phyloP scores from a whole-genome alignment of 768 basidiomycete genomes.

The Strobilomyces echinocephalus region DNA sequence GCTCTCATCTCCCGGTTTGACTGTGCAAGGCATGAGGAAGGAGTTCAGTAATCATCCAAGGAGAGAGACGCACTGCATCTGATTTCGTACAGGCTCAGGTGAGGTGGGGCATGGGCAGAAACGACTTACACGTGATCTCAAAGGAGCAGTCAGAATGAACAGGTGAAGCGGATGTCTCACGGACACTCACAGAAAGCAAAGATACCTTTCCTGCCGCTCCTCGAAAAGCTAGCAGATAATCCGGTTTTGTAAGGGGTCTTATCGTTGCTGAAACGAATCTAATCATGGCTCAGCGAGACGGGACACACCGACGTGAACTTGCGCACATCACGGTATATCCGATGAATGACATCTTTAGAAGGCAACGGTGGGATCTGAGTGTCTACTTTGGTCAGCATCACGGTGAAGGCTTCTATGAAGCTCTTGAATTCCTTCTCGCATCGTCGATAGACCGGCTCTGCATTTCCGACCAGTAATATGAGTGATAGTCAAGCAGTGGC shows the following conservation, averaged over 20 bases:
- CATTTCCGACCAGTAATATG: not conserved
- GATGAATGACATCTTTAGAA: conserved; percentile 84
- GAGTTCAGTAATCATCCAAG: not conserved
- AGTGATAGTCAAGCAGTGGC: not conserved
- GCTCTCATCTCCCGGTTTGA: conserved; percentile 62
- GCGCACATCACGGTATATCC: conserved; percentile 85
- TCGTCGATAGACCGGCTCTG: conserved; percentile 33
- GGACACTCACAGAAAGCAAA: conserved; percentile 74
- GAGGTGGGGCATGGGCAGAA: not conserved
- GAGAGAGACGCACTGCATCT: conserved; percentile 20
- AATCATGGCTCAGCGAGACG: conserved; percentile 3
- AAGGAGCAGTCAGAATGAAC: conserved; percentile 9
- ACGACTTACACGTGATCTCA: conserved; percentile 22
- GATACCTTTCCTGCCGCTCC: conserved; percentile 85
- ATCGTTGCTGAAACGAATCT: conserved; percentile 89
- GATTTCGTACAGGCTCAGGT: not conserved
- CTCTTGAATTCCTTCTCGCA: conserved; percentile 88
- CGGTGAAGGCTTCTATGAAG: conserved; percentile 71
- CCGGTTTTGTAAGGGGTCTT: conserved; percentile 92
- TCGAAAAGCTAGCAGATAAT: conserved; percentile 79
- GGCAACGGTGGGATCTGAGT: conserved; percentile 83
- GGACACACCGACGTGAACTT: not conserved
- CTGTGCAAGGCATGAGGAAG: conserved; percentile 33
- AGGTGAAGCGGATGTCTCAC: not conserved
- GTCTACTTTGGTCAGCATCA: conserved; percentile 67